Conservation (phyloP, 257 asterid genomes). For the Solanum rostratum region DNA sequence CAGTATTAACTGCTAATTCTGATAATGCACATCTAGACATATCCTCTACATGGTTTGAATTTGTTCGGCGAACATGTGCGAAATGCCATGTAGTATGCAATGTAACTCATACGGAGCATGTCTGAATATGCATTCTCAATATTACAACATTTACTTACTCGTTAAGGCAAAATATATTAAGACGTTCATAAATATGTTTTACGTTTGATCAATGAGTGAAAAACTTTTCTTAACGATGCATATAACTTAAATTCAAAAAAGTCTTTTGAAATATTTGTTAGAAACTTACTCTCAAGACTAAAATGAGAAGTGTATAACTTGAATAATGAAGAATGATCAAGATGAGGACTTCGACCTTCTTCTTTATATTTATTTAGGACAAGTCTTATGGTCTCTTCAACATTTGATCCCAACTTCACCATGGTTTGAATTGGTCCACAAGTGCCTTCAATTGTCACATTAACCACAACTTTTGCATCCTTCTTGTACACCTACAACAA, state of each 20-base stretch:
- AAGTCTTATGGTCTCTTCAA: slow-evolving; percentile 44
- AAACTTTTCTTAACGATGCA: background rate
- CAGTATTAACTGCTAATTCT: too few species aligned
- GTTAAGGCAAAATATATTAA: background rate
- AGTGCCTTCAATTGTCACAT: slow-evolving; percentile 65
- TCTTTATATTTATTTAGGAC: slow-evolving; percentile 36
- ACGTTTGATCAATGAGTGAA: background rate
- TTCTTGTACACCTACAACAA: slow-evolving; percentile 3
- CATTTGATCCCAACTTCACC: slow-evolving; percentile 56
- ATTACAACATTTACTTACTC: background rate
- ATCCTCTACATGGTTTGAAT: background rate
- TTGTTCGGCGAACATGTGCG: background rate
- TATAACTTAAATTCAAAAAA: background rate
- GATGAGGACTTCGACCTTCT: slow-evolving; percentile 54
- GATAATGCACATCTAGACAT: background rate
- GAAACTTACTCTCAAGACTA: slow-evolving; percentile 56
- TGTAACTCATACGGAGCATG: background rate
- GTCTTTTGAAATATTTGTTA: background rate
- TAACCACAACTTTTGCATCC: slow-evolving; percentile 62
- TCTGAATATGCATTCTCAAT: background rate
- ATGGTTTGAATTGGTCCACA: slow-evolving; percentile 58
- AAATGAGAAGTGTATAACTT: slow-evolving; percentile 51
- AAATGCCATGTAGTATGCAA: background rate
- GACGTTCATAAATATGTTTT: background rate
- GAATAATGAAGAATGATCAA: slow-evolving; percentile 30